Evolutionary conservation across 805 yeast genomes (phyloP).

Genomic region (Candida tallmaniae): DNA sequence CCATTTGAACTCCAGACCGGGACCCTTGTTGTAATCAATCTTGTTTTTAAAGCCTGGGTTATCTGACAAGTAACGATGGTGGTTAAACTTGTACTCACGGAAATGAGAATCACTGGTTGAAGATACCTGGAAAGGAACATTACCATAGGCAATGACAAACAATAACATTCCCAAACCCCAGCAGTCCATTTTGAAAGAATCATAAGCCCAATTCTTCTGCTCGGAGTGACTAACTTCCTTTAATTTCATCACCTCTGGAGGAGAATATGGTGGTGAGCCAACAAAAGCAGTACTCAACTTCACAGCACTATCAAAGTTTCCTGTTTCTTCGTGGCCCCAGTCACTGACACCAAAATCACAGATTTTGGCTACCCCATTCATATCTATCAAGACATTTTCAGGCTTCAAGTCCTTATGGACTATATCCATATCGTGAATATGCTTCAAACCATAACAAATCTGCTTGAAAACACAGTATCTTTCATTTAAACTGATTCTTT

Average conservation of each 20-base stretch:
- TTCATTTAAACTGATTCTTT: slow-evolving; percentile 44
- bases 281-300: slow-evolving; percentile 45
- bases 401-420: slow-evolving; percentile 76
- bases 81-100: slow-evolving; percentile 52
- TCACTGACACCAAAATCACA: slow-evolving; percentile 78
- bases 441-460: slow-evolving; percentile 55
- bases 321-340: slow-evolving; percentile 52
- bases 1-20: slow-evolving; percentile 69
- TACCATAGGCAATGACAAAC: slow-evolving; percentile 53
- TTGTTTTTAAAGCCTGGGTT: slow-evolving; percentile 48
- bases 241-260: slow-evolving; percentile 68
- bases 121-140: slow-evolving; percentile 58
- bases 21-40: slow-evolving; percentile 46
- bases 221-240: slow-evolving; percentile 31
- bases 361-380: slow-evolving; percentile 57
- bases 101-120: slow-evolving; percentile 43
- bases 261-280: slow-evolving; percentile 78
- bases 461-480: slow-evolving; percentile 69
- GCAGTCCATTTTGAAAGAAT: slow-evolving; percentile 64
- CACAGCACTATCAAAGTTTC: slow-evolving; percentile 43
- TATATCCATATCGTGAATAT: slow-evolving; percentile 59
- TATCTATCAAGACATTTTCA: slow-evolving; percentile 60
- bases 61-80: slow-evolving; percentile 34
- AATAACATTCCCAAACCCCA: slow-evolving; percentile 73
- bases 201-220: slow-evolving; percentile 42